Evolutionary conservation across 352 stramenopile species (phyloP).

Genomic region (Pythium dissimile): DNA sequence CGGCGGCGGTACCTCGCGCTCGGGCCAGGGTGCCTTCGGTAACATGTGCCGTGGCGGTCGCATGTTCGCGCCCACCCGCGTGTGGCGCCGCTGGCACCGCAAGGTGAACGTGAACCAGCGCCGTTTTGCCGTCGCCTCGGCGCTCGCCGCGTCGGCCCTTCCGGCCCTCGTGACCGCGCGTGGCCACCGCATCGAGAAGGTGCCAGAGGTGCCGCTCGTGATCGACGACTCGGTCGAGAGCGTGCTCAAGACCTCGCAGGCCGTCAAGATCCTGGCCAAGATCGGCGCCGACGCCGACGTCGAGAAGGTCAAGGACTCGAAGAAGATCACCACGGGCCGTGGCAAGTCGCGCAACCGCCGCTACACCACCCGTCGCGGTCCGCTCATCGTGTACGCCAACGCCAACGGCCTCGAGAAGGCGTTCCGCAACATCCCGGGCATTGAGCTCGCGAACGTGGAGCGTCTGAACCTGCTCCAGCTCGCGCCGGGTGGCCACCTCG

Average conservation of each 20-base stretch:
- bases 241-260: constrained; percentile 95
- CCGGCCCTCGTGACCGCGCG: constrained; percentile 97
- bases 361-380: constrained; percentile 94
- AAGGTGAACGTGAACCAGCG: constrained; percentile 99
- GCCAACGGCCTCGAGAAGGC: constrained; percentile 92
- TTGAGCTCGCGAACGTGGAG: constrained; percentile 97
- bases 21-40: constrained; percentile 98
- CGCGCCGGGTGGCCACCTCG: constrained; percentile 97
- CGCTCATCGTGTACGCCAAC: constrained; percentile 96
- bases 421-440: constrained; percentile 98
- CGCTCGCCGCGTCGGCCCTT: constrained; percentile 95
- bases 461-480: constrained; percentile 97
- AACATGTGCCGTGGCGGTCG: constrained; percentile 98
- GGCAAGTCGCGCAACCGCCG: constrained; percentile 99
- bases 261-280: constrained; percentile 93
- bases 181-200: constrained; percentile 96
- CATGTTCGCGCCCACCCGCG: constrained; percentile 99
- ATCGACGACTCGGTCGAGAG: constrained; percentile 91
- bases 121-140: constrained; percentile 96
- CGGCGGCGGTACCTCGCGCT: constrained; percentile 96
- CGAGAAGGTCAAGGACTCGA: constrained; percentile 97
- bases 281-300: constrained; percentile 95
- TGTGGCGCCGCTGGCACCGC: constrained; percentile 98
- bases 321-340: constrained; percentile 97
- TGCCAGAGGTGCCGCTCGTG: constrained; percentile 98